phyloP scores from a whole-genome alignment of 371 early-diverging fungal genomes.

The Rhizomucor pusillus region DNA sequence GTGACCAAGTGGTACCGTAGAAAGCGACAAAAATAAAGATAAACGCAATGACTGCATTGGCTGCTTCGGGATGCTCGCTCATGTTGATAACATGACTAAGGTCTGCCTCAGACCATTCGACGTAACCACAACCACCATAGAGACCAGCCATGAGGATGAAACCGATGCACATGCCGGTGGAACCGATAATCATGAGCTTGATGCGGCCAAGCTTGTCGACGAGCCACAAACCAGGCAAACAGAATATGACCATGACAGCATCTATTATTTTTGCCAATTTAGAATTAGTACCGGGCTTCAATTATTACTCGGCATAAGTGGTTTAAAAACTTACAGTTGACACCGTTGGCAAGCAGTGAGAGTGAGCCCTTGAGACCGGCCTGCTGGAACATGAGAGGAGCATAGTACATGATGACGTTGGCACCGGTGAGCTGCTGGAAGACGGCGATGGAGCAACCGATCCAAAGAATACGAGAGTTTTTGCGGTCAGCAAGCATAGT shows the following conservation, averaged over 20 bases:
- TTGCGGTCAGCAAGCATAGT: slow-evolving; percentile 73
- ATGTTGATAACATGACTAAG: slow-evolving; percentile 27
- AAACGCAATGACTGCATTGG: slow-evolving; percentile 48
- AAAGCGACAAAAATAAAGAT: slow-evolving; percentile 49
- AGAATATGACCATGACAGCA: slow-evolving; percentile 66
- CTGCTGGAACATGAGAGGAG: slow-evolving; percentile 68
- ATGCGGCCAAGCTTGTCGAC: slow-evolving; percentile 49
- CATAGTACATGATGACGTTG: slow-evolving; percentile 49
- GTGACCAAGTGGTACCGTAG: slow-evolving; percentile 52
- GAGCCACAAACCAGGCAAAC: slow-evolving; percentile 71
- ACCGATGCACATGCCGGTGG: slow-evolving; percentile 36
- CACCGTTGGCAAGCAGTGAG: slow-evolving; percentile 59
- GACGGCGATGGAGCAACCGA: slow-evolving; percentile 71
- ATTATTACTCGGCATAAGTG: too few species aligned
- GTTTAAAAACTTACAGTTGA: slow-evolving; percentile 47
- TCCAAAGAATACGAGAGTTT: slow-evolving; percentile 55
- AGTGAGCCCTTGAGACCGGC: slow-evolving; percentile 54
- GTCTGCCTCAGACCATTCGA: slow-evolving; percentile 7
- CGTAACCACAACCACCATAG: slow-evolving; percentile 30
- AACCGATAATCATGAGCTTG: slow-evolving; percentile 42
- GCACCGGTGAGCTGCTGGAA: slow-evolving; percentile 59
- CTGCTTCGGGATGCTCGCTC: slow-evolving; percentile 31
- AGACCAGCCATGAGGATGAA: slow-evolving; percentile 47
- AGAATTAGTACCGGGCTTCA: too few species aligned
- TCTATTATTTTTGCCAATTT: too few species aligned